A percentile compares a stretch with the other conserved stretches of the same genome.
Evolutionary conservation across 2,329 filamentous ascomycete species (phyloP).

Genomic region (Pestalotiopsis sp.): DNA sequence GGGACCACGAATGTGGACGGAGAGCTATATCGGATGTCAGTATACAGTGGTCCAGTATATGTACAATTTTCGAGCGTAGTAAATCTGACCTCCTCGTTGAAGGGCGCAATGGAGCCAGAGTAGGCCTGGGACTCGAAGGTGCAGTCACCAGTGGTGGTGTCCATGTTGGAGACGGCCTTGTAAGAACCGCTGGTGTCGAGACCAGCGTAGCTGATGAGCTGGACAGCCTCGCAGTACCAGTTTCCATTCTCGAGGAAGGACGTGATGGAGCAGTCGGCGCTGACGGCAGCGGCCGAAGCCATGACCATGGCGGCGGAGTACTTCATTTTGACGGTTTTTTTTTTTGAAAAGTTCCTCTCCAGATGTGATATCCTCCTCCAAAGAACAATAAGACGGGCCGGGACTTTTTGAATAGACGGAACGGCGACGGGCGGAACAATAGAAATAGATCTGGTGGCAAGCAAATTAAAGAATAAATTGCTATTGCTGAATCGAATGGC

Average conservation of each 20-base stretch:
- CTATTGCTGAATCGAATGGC: slow-evolving; percentile 20
- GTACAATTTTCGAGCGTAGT: not conserved
- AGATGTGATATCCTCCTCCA: not conserved
- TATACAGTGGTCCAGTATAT: slow-evolving; percentile 10
- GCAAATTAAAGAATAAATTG: slow-evolving; percentile 18
- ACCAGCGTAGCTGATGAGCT: slow-evolving; percentile 68
- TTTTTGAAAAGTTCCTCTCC: not conserved
- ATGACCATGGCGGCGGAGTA: slow-evolving; percentile 15
- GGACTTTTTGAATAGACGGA: not conserved
- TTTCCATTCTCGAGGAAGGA: slow-evolving; percentile 52
- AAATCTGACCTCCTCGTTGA: slow-evolving; percentile 68
- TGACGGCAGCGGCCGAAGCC: slow-evolving; percentile 15
- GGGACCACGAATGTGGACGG: slow-evolving; percentile 73
- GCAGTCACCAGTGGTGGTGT: slow-evolving; percentile 54
- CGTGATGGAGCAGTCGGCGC: slow-evolving; percentile 13
- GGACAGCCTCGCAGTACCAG: slow-evolving; percentile 67
- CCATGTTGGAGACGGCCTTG: slow-evolving; percentile 65
- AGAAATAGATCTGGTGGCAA: slow-evolving; percentile 25
- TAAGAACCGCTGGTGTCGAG: slow-evolving; percentile 65
- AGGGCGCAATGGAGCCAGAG: slow-evolving; percentile 64
- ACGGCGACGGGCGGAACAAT: slow-evolving; percentile 16
- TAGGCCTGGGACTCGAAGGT: slow-evolving; percentile 53
- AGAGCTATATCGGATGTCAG: slow-evolving; percentile 53
- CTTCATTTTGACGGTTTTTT: slow-evolving; percentile 15
- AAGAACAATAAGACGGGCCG: not conserved